phyloP scores from a whole-genome alignment of 768 basidiomycete genomes.

The Pleurotus salmoneostramineus region DNA sequence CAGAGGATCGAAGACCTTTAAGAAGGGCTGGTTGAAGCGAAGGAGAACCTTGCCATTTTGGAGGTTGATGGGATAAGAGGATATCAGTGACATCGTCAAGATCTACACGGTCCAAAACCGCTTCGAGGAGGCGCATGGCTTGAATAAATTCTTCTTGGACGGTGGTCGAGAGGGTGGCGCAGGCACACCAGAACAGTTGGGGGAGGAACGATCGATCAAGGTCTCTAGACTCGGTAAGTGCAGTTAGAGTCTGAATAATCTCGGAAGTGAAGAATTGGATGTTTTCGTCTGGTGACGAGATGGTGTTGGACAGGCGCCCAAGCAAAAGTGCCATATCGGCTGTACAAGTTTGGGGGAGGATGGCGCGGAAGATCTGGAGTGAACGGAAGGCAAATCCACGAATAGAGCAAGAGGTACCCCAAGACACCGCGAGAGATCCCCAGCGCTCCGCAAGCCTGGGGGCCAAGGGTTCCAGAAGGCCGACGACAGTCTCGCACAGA shows the following conservation, averaged over 20 bases:
- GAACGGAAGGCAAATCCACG: conserved; percentile 85
- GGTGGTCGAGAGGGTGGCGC: conserved; percentile 78
- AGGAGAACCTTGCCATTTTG: conserved; percentile 62
- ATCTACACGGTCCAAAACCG: conserved; percentile 65
- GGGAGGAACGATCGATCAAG: conserved; percentile 64
- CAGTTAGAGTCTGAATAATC: conserved; percentile 71
- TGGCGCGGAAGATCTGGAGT: conserved; percentile 82
- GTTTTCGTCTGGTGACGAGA: conserved; percentile 71
- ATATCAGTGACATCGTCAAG: conserved; percentile 66
- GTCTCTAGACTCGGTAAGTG: conserved; percentile 52
- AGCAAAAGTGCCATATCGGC: conserved; percentile 75
- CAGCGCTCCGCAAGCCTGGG: conserved; percentile 70
- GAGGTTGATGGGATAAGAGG: conserved; percentile 64
- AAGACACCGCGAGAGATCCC: conserved; percentile 75
- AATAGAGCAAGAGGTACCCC: conserved; percentile 87
- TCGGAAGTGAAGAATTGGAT: conserved; percentile 83
- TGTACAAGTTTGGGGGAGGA: conserved; percentile 69
- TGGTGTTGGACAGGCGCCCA: conserved; percentile 79
- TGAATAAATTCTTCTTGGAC: conserved; percentile 78
- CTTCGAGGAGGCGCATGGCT: conserved; percentile 59
- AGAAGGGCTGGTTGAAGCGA: conserved; percentile 70
- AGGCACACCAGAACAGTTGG: conserved; percentile 84
- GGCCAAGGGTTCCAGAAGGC: conserved; percentile 64
- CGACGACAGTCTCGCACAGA: conserved; percentile 63
- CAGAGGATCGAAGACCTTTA: conserved; percentile 75